These are phyloP conservation scores for Serendipita sp. DNA, from an alignment of 768 basidiomycete species.

Conservation along the genomic window DNA sequence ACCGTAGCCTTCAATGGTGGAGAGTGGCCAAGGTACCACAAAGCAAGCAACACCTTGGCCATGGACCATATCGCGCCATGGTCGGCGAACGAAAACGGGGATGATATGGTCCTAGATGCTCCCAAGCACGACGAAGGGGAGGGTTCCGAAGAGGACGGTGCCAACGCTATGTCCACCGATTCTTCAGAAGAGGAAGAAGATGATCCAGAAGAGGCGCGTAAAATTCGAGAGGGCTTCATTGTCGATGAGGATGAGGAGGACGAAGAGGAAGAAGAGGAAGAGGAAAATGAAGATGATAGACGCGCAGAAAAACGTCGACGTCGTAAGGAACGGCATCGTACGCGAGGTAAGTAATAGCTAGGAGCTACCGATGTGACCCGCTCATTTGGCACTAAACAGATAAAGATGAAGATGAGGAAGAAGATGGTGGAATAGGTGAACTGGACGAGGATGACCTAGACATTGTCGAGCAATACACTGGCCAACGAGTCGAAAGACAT, in stretches of 20 bases:
- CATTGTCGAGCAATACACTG: constrained; percentile 69
- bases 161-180: constrained; percentile 42
- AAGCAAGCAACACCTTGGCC: background rate
- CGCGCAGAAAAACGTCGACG: background rate
- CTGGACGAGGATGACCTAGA: constrained; percentile 85
- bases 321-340: constrained; percentile 1
- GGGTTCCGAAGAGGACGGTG: constrained; percentile 11
- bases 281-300: constrained; percentile 41
- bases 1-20: background rate
- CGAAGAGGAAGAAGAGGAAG: constrained; percentile 52
- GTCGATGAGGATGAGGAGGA: constrained; percentile 82
- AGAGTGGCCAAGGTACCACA: background rate
- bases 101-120: background rate
- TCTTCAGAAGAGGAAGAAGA: constrained; percentile 85
- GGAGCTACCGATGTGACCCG: background rate
- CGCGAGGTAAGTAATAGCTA: background rate
- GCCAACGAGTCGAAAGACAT: constrained; percentile 38
- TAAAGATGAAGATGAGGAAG: constrained; percentile 13
- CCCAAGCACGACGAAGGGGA: constrained; percentile 11
- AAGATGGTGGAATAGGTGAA: constrained; percentile 11
- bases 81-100: background rate
- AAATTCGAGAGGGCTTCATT: constrained; percentile 79
- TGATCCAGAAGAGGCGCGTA: constrained; percentile 71
- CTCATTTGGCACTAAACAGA: background rate
- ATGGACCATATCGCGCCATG: constrained; percentile 5